Base-by-base conservation (phyloP, 2,329 filamentous ascomycete species). In the Didymella glomerata region DNA sequence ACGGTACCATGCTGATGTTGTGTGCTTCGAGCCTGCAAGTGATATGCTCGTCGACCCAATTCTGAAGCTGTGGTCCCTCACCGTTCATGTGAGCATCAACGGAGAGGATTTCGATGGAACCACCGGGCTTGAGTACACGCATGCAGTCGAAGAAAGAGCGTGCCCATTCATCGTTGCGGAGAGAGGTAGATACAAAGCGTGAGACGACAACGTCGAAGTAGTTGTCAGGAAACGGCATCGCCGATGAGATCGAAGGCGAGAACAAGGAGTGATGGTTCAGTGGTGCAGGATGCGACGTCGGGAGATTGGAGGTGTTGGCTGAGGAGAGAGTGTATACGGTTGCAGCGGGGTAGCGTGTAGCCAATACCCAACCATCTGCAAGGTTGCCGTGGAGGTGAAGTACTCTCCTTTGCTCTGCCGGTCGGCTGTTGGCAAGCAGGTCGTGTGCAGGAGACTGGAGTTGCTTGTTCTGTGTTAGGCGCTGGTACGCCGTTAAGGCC, bases 241-340 rank as follows among this genome's bases (percentile, higher is more conserved):
- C 56, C 2, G 67, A 62, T 20, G 64, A 59, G 36, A 66, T 53
- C 5, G 69, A 69, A 4, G 68, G 67, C 5, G 68, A 58, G 34
- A 69, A 71, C 7, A 71, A 64, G 10, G 64, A 70, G 55, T 71
- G 69, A 36, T 71, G 69, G 42, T 71, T 71, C 14, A 70, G 46
- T 3, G 69, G 69, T n/a, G 68, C 67, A 25, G 69, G 67, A 25
- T 70, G 65, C 10, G 67, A 61, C 28, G 68, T 65, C n/a, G 60
- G 66, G n/a, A 55, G 57, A 38, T 22, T 63, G 30, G 52, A 55
- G 13, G 48, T 63, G 25, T 69, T 68, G n/a, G 50, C 63, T 14
- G 65, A 67, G 24, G 68, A 71, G 7, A 68, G 54, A 1, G 69
- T 70, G 49, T 71, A 71, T 6, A 71, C 62, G 41, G 68, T 70